Conservation (phyloP, 768 basidiomycete species). For the Tremella mesenterica region DNA sequence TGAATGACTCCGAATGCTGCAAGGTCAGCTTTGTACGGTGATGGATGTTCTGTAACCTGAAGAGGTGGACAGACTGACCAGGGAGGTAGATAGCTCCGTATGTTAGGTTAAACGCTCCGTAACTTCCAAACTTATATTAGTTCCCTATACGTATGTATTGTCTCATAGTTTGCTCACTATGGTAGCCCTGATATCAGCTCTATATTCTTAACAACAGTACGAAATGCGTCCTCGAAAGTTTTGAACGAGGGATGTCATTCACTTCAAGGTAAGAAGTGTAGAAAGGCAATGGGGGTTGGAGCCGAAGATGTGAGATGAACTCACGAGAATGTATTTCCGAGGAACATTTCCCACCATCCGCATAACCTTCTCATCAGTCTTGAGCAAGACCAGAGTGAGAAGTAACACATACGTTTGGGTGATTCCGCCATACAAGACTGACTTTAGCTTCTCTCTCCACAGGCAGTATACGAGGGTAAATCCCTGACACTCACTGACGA, state of each 20-base stretch:
- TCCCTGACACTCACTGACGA: slow-evolving; percentile 4
- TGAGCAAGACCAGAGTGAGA: too few species aligned
- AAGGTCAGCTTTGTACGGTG: neutral
- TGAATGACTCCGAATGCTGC: slow-evolving; percentile 1
- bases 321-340: slow-evolving; percentile 3
- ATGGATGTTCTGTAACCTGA: neutral
- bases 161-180: slow-evolving; percentile 1
- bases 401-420: neutral
- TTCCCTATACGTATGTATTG: neutral
- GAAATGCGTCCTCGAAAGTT: too few species aligned
- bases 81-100: slow-evolving; percentile 2
- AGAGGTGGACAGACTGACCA: neutral
- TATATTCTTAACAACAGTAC: neutral
- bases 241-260: too few species aligned
- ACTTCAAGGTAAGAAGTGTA: too few species aligned
- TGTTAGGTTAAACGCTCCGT: slow-evolving; percentile 3
- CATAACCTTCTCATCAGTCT: neutral
- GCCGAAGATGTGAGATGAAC: too few species aligned
- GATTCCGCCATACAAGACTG: slow-evolving; percentile 6
- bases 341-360: slow-evolving; percentile 6
- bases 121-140: neutral
- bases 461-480: neutral
- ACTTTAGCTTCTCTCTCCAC: neutral
- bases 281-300: too few species aligned
- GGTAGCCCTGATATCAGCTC: neutral